Evolutionary conservation across 1,139 yeast species (phyloP), one percentile per base, ranked within the genome.

Genomic region (Schwanniomyces etchellsii): DNA sequence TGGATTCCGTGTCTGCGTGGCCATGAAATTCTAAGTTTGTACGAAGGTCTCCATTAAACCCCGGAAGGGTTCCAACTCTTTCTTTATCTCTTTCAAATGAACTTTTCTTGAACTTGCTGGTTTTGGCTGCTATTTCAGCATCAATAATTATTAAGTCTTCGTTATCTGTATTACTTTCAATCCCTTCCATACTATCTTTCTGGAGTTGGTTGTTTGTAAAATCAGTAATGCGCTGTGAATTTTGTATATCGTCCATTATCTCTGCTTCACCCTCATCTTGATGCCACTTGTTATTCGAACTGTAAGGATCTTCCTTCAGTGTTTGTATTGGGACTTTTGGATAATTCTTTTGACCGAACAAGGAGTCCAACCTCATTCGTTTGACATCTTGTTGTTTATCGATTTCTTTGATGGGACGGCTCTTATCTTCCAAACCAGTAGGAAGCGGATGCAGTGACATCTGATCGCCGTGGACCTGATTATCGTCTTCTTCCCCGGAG

Each of bases 61-160:
- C 6, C 5, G 7, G 16, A 6, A 13, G 14, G 5, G 6, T 14
- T 5, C 27, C 27, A 14, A 11, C 14, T 10, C 21, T 21, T 5
- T n/a, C 5, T 14, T 11, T 22, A 7, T 24, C n/a, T 12, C 17
- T 15, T 20, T 40, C 41, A 30, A 52, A 53, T 3, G 54, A 41
- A 10, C 44, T 36, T 15, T 40, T 35, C 28, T 51, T 55, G 36
- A 57, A 57, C n/a, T 38, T 43, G 3, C 47, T 47, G 2, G 39
- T 31, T 17, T 44, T 42, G 6, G 45, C 45, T 3, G 60, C 60
- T 28, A 52, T 60, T 14, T 43, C 46, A 5, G 58, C 48, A 20
- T 53, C 53, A 5, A 57, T 36, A 14, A 52, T 50, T 26, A 50
- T 45, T 4, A 57, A 34, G 5, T 57, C 62, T 30, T 55, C 61